Evolutionary conservation across 2,329 filamentous ascomycete species (phyloP).

Genomic region (Acrodontium crateriforme): DNA sequence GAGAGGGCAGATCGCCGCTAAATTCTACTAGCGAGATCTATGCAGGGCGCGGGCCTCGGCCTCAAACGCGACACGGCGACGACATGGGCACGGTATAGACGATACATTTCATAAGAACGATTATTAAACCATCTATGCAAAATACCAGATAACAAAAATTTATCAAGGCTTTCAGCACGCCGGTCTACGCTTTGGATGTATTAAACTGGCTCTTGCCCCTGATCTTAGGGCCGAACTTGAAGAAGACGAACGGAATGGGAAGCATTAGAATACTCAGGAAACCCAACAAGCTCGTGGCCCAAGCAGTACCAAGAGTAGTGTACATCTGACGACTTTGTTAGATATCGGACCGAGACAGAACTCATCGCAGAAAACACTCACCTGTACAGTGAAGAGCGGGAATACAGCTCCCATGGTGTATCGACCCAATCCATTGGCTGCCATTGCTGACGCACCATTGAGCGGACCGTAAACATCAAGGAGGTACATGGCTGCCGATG

Average conservation of each 20-base stretch:
- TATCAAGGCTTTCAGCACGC: too few relatives aligned
- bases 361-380: too few relatives aligned
- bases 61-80: too few relatives aligned
- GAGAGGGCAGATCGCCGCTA: too few relatives aligned
- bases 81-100: too few relatives aligned
- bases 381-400: conserved; percentile 48
- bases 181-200: too few relatives aligned
- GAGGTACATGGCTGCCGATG: conserved; percentile 28
- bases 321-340: conserved; percentile 25
- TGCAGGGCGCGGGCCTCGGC: too few relatives aligned
- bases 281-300: conserved; percentile 30
- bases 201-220: conserved; percentile 45
- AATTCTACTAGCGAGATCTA: too few relatives aligned
- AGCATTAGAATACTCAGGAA: conserved; percentile 26
- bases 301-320: conserved; percentile 25
- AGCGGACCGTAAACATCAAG: conserved; percentile 43
- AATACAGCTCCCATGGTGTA: conserved; percentile 45
- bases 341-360: too few relatives aligned
- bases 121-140: too few relatives aligned
- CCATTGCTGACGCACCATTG: conserved; percentile 44
- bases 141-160: too few relatives aligned
- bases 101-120: too few relatives aligned
- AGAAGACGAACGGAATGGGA: conserved; percentile 26
- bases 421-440: conserved; percentile 45
- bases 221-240: conserved; percentile 27